Base-by-base conservation (phyloP, 2,329 filamentous ascomycete species). In the Beauveria rudraprayagi region DNA sequence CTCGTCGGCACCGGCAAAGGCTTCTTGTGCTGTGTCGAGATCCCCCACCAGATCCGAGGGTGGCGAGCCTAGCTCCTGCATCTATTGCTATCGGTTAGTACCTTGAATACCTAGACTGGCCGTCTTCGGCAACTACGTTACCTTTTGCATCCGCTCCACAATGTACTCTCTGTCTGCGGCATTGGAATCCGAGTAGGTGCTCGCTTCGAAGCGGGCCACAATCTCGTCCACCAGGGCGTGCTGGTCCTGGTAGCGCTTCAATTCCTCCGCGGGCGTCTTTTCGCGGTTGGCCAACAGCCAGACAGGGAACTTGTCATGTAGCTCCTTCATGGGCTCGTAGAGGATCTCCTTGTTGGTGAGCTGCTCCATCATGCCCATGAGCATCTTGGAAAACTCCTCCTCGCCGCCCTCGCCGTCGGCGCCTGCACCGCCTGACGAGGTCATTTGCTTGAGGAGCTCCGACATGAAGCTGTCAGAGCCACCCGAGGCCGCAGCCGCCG, bases 341-440 rank as follows among this genome's bases (percentile, higher is more conserved):
- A 99, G 77, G 65, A 99, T 97, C 67, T 97, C 94, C 78, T 96
- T 97, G 75, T 96, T 96, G 3, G 94, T 97, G 65, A 99, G 82
- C 74, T 99, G 92, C 76, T 97, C 91, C 93, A 99, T 97, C 91
- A 97, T 96, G 59, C 90, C 90, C 82, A 96, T 85, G 63, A 99
- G 83, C 86, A 97, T 91, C 77, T 96, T 93, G 61, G 91, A 92
- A 69, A 97, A 90, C 67, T 96, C 92, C 68, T 94, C 92, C 61
- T 97, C 91, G 56, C 71, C 69, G 43, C 74, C 75, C 10, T 83
- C 87, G n/a, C 70, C 70, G n/a, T 82, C 85, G 1, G 78, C 82
- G 8, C 85, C 81, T 24, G 83, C 82, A 69, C 91, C 89, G 37
- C 52, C 52, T 22, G 51, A 34, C 77, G 73, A 73, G 2, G 70